Conservation (phyloP, 1,284 basidiomycete species). For the Chiua sp. region DNA sequence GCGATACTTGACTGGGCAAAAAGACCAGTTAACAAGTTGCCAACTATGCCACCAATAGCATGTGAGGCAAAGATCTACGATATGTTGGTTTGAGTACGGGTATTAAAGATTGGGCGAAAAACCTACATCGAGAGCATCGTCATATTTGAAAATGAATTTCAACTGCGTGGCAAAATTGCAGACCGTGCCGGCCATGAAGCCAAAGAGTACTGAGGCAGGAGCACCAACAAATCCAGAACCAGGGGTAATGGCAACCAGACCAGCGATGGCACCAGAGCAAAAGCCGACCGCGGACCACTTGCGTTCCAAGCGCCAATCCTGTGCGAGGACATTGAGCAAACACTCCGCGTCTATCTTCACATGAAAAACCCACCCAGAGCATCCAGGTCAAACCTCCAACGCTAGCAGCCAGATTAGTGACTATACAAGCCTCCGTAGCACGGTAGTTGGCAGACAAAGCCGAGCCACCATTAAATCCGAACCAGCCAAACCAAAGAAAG, state of each 20-base stretch:
- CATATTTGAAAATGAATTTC: slow-evolving; percentile 80
- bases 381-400: slow-evolving; percentile 96
- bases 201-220: slow-evolving; percentile 85
- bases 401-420: slow-evolving; percentile 90
- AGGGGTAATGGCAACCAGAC: slow-evolving; percentile 92
- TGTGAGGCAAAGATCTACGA: slow-evolving; percentile 87
- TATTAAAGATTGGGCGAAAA: not conserved
- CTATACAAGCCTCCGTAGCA: slow-evolving; percentile 89
- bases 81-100: slow-evolving; percentile 1
- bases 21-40: slow-evolving; percentile 85
- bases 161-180: slow-evolving; percentile 97
- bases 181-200: slow-evolving; percentile 81
- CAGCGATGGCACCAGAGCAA: slow-evolving; percentile 93
- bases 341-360: too few species aligned
- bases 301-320: slow-evolving; percentile 91
- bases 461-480: slow-evolving; percentile 91
- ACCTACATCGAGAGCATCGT: slow-evolving; percentile 80
- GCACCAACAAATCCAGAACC: slow-evolving; percentile 90
- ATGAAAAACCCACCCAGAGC: slow-evolving; percentile 62
- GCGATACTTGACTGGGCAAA: slow-evolving; percentile 91
- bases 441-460: slow-evolving; percentile 88
- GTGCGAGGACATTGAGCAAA: not conserved
- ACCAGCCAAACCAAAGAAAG: slow-evolving; percentile 99
- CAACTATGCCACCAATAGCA: slow-evolving; percentile 87
- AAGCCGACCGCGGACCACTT: slow-evolving; percentile 97